phyloP scores from a whole-genome alignment of 2,329 filamentous ascomycete genomes.

The Phyllosticta citribraziliensis region DNA sequence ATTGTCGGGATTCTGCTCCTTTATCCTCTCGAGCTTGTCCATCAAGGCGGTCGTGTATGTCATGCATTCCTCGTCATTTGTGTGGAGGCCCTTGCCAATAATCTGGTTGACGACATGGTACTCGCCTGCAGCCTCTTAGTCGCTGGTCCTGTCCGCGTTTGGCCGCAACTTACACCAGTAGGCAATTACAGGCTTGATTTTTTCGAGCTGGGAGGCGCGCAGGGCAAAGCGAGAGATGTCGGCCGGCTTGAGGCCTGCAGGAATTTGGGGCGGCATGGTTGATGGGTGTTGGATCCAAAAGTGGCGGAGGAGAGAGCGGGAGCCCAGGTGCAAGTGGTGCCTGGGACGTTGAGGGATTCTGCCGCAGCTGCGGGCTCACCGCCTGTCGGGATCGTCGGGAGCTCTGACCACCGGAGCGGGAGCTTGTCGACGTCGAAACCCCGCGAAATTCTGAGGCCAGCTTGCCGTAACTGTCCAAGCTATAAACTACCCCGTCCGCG shows the following conservation, averaged over 20 bases:
- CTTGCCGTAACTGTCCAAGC: conserved; percentile 3
- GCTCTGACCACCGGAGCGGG: conserved; percentile 6
- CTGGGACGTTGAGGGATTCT: not conserved
- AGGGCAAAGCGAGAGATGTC: conserved; percentile 78
- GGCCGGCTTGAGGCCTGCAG: conserved; percentile 63
- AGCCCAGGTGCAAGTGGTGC: not conserved
- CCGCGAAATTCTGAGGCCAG: conserved; percentile 10
- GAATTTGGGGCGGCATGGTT: conserved; percentile 62
- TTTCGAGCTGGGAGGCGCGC: conserved; percentile 73
- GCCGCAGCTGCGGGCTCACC: not conserved
- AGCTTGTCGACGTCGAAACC: conserved; percentile 9
- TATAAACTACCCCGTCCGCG: not conserved
- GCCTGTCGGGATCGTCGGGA: not conserved
- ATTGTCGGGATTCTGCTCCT: conserved; percentile 62
- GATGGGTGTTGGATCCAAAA: not conserved
- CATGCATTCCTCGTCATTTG: conserved; percentile 64
- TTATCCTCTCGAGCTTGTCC: conserved; percentile 81
- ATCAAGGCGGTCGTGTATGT: conserved; percentile 75
- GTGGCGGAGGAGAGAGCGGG: not conserved
- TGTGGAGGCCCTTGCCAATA: conserved; percentile 69
- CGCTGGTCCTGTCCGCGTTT: not conserved
- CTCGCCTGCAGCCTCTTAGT: conserved; percentile 49
- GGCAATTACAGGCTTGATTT: conserved; percentile 74
- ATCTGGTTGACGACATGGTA: conserved; percentile 94
- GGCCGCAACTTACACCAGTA: conserved; percentile 73